These are phyloP conservation scores for Rubroshorea leprosula DNA, from an alignment of 345 rosid genomes.

Conservation along the genomic window DNA sequence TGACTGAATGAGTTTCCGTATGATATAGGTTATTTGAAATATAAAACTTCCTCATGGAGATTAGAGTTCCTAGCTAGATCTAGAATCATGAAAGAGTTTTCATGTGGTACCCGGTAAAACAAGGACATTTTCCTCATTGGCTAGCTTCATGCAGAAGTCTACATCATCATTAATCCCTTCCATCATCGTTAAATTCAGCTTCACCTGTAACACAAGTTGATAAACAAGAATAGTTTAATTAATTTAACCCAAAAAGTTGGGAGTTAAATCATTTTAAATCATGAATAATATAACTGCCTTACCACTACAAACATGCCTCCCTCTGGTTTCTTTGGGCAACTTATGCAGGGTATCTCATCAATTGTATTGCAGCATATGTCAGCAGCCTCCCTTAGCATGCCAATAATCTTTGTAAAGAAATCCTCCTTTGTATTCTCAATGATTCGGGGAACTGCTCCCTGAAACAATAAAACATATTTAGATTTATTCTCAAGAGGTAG, in stretches of 20 bases:
- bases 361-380: conserved; percentile 33
- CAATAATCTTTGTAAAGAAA: conserved; percentile 28
- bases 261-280: too few relatives aligned
- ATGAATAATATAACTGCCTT: not conserved
- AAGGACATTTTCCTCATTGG: conserved; percentile 48
- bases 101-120: conserved; percentile 49
- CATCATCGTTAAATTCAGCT: conserved; percentile 29
- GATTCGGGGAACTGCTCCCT: conserved; percentile 49
- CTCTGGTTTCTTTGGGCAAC: conserved; percentile 42
- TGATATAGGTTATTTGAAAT: too few relatives aligned
- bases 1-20: too few relatives aligned
- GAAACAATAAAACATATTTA: not conserved
- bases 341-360: conserved; percentile 39
- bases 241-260: too few relatives aligned
- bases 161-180: conserved; percentile 47
- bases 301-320: conserved; percentile 50
- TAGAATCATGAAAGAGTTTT: too few relatives aligned
- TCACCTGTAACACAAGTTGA: conserved; percentile 23
- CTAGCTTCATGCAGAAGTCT: conserved; percentile 62
- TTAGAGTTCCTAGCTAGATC: too few relatives aligned
- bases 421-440: conserved; percentile 30
- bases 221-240: not conserved
- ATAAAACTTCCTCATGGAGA: too few relatives aligned
- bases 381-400: conserved; percentile 28
- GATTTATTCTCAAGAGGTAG: not conserved